Base-by-base conservation (phyloP, 2,329 filamentous ascomycete species). In the Colletotrichum sp. region DNA sequence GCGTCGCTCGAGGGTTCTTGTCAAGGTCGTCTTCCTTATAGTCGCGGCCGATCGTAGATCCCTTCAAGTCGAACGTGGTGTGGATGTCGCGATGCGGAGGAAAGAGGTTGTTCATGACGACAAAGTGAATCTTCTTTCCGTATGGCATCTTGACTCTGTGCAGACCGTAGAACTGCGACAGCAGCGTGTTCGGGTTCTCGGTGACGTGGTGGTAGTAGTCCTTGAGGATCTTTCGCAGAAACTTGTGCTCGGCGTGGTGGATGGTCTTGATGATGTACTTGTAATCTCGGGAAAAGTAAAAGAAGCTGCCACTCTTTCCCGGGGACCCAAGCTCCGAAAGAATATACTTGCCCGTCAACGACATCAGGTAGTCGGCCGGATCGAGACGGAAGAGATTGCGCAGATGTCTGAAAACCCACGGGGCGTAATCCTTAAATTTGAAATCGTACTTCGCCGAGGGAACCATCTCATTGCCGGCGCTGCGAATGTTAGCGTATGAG, bases 231-330 rank as follows among this genome's bases (percentile, higher is more conserved):
- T 94, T 96, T 68, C 95, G 90, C 65, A 98, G 89, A 78, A 96
- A 96, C 81, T 96, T 96, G 88, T 96, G 95, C 85, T 99, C 97
- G 80, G 93, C 92, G 81, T 98, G 97, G 83, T 99, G 97, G 79
- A 99, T 98, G 27, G 97, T 99, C 87, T 99, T 99, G 91, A 99
- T 99, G 86, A 99, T 99, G 87, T 99, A 99, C 86, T 98, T 98
- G 90, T 99, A 99, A 86, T 99, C 97, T 81, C 97, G 91, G 64
- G 97, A 98, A 87, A 98, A 99, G 89, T 99, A 99, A 87, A 99
- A 99, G 88, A 99, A 99, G 85, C 96, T 98, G 79, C 97, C 97
- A 84, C 96, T 98, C 88, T 99, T 99, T 76, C 97, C 97, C 2
- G 97, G 97, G 6, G 97, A 98, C 44, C 97, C 97, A 74, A 99